Evolutionary conservation across 2,329 filamentous ascomycete species (phyloP).

Genomic region (Aspergillaceae sp.): DNA sequence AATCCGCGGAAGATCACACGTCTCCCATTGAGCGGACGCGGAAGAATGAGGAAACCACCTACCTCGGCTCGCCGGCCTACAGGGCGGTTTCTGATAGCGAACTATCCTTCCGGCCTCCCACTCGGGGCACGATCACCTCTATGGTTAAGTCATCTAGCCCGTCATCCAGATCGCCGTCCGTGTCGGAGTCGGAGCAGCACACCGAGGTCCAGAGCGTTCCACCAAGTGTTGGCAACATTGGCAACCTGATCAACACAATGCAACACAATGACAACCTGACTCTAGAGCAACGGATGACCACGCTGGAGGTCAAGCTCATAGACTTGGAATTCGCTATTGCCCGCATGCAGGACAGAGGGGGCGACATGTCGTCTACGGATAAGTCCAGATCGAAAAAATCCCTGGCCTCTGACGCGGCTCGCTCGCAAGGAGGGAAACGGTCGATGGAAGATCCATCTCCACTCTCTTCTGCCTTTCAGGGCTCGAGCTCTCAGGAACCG

Average conservation of each 20-base stretch:
- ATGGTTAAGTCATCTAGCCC: conserved; percentile 6
- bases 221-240: conserved; percentile 32
- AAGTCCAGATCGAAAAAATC: conserved; percentile 9
- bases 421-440: neutral
- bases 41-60: conserved; percentile 32
- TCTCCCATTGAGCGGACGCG: conserved; percentile 35
- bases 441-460: conserved; percentile 1
- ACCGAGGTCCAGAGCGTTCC: conserved; percentile 12
- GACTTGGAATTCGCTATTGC: conserved; percentile 44
- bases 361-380: conserved; percentile 11
- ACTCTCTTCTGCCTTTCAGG: neutral
- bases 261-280: conserved; percentile 32
- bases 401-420: conserved; percentile 6
- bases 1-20: conserved; percentile 28
- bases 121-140: conserved; percentile 22
- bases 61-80: conserved; percentile 22
- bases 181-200: neutral
- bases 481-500: conserved; percentile 6
- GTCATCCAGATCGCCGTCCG: neutral
- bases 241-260: conserved; percentile 32
- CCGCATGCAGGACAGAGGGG: conserved; percentile 34
- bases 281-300: conserved; percentile 41
- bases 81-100: conserved; percentile 22
- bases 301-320: conserved; percentile 43
- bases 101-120: conserved; percentile 18